Evolutionary conservation across 1,139 yeast species (phyloP).

Genomic region (Blastobotrys raffinosifermentans): DNA sequence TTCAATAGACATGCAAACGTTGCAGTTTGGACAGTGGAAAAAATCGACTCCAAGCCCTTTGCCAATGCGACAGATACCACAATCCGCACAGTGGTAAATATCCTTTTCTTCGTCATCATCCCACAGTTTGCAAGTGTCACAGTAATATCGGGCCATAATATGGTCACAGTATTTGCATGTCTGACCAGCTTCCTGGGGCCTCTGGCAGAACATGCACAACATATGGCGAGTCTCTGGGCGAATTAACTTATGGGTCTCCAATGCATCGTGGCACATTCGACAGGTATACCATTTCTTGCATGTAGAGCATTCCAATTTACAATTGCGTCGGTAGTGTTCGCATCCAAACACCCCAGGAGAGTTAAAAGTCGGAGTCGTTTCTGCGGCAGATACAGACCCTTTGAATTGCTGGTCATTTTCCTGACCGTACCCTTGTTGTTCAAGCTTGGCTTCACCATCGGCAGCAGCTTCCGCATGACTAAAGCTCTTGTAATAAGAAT

Average conservation of each 20-base stretch:
- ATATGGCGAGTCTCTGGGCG: conserved; percentile 61
- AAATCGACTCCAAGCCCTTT: conserved; percentile 82
- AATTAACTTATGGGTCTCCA: conserved; percentile 53
- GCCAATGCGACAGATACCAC: conserved; percentile 91
- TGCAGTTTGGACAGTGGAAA: conserved; percentile 87
- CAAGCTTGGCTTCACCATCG: conserved; percentile 20
- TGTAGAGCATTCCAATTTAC: conserved; percentile 74
- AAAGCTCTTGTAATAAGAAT: conserved; percentile 45
- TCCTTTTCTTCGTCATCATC: conserved; percentile 77
- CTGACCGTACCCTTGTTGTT: no score
- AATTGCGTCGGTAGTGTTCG: conserved; percentile 73
- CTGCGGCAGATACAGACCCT: conserved; percentile 37
- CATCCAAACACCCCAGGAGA: conserved; percentile 58
- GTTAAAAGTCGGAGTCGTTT: conserved; percentile 45
- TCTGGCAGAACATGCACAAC: conserved; percentile 73
- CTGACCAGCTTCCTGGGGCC: conserved; percentile 68
- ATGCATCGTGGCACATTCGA: conserved; percentile 75
- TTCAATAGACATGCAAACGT: conserved; percentile 80
- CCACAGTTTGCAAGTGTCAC: conserved; percentile 71
- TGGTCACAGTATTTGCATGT: conserved; percentile 62
- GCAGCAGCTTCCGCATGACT: conserved; percentile 12
- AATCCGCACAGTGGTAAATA: conserved; percentile 86
- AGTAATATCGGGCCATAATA: conserved; percentile 69
- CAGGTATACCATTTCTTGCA: conserved; percentile 77
- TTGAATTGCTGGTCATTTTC: conserved; percentile 22